Conservation (phyloP, 139 green algal genomes). For the Astrephomene gubernaculifera region DNA sequence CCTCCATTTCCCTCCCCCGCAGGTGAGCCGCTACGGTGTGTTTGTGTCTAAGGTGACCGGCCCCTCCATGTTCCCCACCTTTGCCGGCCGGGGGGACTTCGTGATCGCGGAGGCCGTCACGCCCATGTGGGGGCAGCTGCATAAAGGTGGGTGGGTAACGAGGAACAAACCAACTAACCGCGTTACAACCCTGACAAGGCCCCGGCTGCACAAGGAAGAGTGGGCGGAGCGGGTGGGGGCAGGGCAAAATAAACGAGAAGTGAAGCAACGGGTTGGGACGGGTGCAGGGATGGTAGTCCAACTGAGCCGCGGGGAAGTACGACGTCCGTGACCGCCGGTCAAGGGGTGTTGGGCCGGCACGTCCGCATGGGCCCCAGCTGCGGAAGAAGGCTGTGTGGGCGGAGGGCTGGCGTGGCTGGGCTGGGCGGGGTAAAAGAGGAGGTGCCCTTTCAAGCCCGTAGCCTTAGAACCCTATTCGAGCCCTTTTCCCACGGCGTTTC, state of each 20-base stretch:
- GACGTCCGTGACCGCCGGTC: neutral
- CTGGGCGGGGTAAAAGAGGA: neutral
- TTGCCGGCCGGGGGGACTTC: conserved; percentile 56
- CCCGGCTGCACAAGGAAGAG: neutral
- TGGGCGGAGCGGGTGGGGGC: neutral
- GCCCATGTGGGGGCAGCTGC: conserved; percentile 38
- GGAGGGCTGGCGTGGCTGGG: neutral
- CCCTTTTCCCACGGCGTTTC: neutral
- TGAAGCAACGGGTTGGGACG: too few relatives aligned
- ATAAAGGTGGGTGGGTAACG: conserved; percentile 30
- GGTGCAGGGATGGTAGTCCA: neutral
- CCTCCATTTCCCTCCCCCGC: neutral
- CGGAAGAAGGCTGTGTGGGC: too few relatives aligned
- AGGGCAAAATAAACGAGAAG: too few relatives aligned
- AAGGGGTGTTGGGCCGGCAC: neutral
- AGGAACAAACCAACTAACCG: too few relatives aligned
- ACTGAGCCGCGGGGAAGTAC: neutral
- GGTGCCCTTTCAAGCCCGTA: neutral
- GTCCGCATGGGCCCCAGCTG: neutral
- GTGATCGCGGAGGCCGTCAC: conserved; percentile 62
- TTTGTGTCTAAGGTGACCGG: conserved; percentile 58
- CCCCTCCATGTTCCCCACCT: conserved; percentile 68
- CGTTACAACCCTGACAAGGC: too few relatives aligned
- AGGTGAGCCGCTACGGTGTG: conserved; percentile 45
- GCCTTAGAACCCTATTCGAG: neutral